phyloP scores from a whole-genome alignment of 2,329 filamentous ascomycete genomes.

The Decorospora gaudefroyi region DNA sequence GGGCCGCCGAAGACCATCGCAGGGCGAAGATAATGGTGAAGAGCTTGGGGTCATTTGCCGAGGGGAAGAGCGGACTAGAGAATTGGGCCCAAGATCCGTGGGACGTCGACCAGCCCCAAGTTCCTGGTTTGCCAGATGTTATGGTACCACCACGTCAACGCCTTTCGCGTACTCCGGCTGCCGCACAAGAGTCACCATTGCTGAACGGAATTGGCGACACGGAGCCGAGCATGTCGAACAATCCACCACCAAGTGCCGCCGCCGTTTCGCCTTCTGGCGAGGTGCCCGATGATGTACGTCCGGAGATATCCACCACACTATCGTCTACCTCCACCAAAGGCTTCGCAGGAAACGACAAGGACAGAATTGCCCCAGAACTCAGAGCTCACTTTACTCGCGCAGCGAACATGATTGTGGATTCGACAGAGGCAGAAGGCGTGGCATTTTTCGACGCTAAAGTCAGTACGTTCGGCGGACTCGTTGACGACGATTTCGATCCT shows the following conservation, averaged over 20 bases:
- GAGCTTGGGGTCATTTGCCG: constrained; percentile 45
- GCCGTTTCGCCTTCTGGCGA: constrained; percentile 31
- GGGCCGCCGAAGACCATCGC: constrained; percentile 57
- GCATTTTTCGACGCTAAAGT: constrained; percentile 49
- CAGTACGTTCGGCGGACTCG: constrained; percentile 45
- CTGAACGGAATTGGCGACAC: constrained; percentile 25
- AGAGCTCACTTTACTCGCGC: constrained; percentile 43
- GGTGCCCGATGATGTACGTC: constrained; percentile 19
- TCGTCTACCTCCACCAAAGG: constrained; percentile 29
- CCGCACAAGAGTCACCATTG: constrained; percentile 21
- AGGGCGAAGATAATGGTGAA: constrained; percentile 60
- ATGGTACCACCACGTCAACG: constrained; percentile 27
- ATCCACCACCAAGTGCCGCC: constrained; percentile 23
- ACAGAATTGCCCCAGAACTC: constrained; percentile 39
- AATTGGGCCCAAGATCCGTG: constrained; percentile 43
- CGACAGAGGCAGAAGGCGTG: constrained; percentile 45
- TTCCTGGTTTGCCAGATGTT: constrained; percentile 18
- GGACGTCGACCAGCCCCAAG: constrained; percentile 27
- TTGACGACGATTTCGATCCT: constrained; percentile 43
- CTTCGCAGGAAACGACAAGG: constrained; percentile 23
- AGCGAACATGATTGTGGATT: constrained; percentile 48
- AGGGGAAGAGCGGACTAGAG: constrained; percentile 42
- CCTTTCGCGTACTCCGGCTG: constrained; percentile 20
- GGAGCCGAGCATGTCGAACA: constrained; percentile 26
- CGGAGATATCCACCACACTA: constrained; percentile 26